Conservation (phyloP, 257 asterid genomes). For the Pogostemon cablin region DNA sequence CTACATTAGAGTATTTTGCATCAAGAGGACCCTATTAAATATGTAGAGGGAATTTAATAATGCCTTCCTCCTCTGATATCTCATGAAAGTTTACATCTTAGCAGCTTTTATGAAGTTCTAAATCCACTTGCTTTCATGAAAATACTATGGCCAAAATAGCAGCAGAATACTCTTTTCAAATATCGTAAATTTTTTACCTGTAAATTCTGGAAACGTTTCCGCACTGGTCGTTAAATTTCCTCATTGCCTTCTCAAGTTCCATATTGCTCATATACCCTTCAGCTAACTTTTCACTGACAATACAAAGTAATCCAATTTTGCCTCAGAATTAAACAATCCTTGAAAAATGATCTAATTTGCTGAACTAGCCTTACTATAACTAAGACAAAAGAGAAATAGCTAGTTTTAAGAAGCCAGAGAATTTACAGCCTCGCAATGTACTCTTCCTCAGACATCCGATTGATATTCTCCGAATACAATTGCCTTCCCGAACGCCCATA, state of each 20-base stretch:
- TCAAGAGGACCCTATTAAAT: constrained; percentile 5
- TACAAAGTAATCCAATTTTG: neutral
- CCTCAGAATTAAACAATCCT: neutral
- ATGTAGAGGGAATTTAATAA: neutral
- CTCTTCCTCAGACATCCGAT: constrained; percentile 53
- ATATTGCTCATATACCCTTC: constrained; percentile 85
- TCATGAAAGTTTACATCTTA: constrained; percentile 2
- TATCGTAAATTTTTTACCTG: constrained; percentile 54
- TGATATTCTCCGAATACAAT: constrained; percentile 39
- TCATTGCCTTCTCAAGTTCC: constrained; percentile 82
- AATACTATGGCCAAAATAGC: neutral
- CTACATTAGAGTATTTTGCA: neutral
- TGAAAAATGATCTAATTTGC: neutral
- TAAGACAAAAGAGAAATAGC: constrained; percentile 15
- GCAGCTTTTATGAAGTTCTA: neutral
- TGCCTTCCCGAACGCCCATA: constrained; percentile 56
- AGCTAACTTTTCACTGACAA: constrained; percentile 72
- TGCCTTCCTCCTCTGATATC: neutral
- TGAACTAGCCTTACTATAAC: neutral
- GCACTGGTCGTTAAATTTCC: constrained; percentile 64
- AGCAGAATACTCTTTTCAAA: constrained; percentile 5
- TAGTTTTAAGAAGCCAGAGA: constrained; percentile 10
- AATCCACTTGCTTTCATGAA: neutral
- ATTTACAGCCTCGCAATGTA: constrained; percentile 66
- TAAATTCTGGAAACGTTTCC: constrained; percentile 76